These are phyloP conservation scores for rapeseed (Brassica napus) DNA, from an alignment of 345 rosid species.

Conservation along the genomic window DNA sequence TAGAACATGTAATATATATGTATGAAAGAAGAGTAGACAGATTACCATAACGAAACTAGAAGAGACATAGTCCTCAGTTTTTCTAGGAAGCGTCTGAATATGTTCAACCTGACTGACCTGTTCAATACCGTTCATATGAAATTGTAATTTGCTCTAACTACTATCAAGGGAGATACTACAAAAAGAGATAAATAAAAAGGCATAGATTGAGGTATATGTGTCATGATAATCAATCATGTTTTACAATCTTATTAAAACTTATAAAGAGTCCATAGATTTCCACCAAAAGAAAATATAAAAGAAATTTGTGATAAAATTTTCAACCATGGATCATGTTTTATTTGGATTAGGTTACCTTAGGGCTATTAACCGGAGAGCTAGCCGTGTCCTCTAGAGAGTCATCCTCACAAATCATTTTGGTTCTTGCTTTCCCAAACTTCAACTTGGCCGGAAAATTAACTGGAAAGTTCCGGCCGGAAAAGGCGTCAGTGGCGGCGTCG, in stretches of 20 bases:
- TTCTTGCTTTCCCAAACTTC: conserved; percentile 56
- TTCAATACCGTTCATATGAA: conserved; percentile 24
- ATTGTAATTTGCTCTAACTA: conserved; percentile 19
- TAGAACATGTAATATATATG: neutral
- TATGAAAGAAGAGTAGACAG: conserved; percentile 19
- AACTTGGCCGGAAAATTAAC: conserved; percentile 48
- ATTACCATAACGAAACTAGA: conserved; percentile 40
- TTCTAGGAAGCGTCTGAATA: conserved; percentile 47
- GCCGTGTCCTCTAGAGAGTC: conserved; percentile 93
- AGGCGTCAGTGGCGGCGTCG: conserved; percentile 64
- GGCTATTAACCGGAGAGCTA: conserved; percentile 80
- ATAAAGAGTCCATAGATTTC: neutral
- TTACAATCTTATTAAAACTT: neutral
- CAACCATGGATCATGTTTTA: conserved; percentile 1
- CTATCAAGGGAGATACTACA: neutral
- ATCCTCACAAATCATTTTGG: conserved; percentile 52
- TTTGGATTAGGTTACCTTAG: conserved; percentile 51
- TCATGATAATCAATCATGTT: neutral
- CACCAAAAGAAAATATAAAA: neutral
- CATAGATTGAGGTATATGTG: neutral
- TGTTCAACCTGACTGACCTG: conserved; percentile 59
- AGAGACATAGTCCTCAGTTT: conserved; percentile 41
- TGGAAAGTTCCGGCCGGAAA: conserved; percentile 24
- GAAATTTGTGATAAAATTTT: neutral
- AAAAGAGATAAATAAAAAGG: neutral